Base-by-base conservation (phyloP, 1,284 basidiomycete genomes). In the Sporisorium reilianum region DNA sequence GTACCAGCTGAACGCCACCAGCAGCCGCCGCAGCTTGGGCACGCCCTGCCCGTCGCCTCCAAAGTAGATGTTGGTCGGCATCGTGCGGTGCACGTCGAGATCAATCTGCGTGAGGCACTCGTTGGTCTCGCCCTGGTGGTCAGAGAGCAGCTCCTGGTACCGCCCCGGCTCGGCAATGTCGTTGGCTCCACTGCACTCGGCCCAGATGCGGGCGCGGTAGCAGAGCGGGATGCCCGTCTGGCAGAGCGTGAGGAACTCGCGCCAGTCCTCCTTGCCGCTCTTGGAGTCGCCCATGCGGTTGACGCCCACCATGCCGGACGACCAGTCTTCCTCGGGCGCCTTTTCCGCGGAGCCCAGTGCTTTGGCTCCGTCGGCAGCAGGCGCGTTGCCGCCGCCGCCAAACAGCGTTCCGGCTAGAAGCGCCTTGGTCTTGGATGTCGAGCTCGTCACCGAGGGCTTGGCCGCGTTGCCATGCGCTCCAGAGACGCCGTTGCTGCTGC, bases 1-100 rank as follows among this genome's bases (percentile, higher is more conserved):
- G 41, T 84, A 85, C 93, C 93, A 91, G 79, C 94, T 94, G 84
- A 96, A 98, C 0, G 95, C 96, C 26, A 89, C 90, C 81, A 99
- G 87, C 44, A 99, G 92, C 64, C 95, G 88, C 41, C 95, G 88
- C 56, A 99, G 86, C 86, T 99, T 99, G 55, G 91, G 89, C 9
- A 98, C 94, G 1, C 97, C 97, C 0, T 91, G 92, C 0, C 96
- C 95, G 82, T 95, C 93, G 1, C 95, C 93, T 0, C 94, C 96
- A 85, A 98, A 99, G 86, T 96, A 99, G 36, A 98, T 89, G 82
- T 98, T 98, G 44, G 95, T 87, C 0, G 96, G 96, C 91, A 98
- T 97, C 5, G 82, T 84, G 22, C 82, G 77, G 18, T 67, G 66
- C 14, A 97, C 93, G 81, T 98, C 96, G 86, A 98, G 95, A 86